phyloP scores from a whole-genome alignment of 1,284 basidiomycete species.

The Apiotrichum gracile region DNA sequence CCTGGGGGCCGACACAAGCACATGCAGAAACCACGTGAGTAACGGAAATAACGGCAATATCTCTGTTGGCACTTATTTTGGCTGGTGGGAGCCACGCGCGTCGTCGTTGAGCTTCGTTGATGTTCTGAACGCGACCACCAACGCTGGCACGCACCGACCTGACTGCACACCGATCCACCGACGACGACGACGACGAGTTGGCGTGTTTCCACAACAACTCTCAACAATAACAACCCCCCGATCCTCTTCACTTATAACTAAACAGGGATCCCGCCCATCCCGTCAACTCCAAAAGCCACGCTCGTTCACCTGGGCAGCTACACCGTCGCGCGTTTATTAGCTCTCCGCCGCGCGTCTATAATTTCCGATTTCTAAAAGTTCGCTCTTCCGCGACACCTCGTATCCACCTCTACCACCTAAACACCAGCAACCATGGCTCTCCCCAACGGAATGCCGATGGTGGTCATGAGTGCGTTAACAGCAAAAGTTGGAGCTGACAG shows the following conservation, averaged over 20 bases:
- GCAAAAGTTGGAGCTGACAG: slow-evolving; percentile 13
- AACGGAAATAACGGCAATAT: background rate
- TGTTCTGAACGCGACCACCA: background rate
- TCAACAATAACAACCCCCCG: background rate
- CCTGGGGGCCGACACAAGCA: too few species aligned
- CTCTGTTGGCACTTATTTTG: background rate
- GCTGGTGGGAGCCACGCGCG: background rate
- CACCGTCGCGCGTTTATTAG: too few species aligned
- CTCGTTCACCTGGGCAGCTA: too few species aligned
- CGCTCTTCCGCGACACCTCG: background rate
- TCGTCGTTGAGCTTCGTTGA: background rate
- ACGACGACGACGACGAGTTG: background rate
- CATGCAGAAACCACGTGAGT: background rate
- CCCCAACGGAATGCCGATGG: slow-evolving; percentile 44
- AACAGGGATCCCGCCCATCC: background rate
- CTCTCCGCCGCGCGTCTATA: too few species aligned
- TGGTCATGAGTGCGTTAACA: slow-evolving; percentile 50
- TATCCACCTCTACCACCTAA: background rate
- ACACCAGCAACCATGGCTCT: background rate
- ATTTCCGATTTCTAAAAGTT: background rate
- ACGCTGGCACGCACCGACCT: background rate
- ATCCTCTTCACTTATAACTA: background rate
- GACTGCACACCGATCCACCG: too few species aligned
- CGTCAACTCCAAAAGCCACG: too few species aligned
- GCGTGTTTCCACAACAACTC: background rate